Conservation (phyloP, 805 yeast genomes). For the Pichia deserticola region DNA sequence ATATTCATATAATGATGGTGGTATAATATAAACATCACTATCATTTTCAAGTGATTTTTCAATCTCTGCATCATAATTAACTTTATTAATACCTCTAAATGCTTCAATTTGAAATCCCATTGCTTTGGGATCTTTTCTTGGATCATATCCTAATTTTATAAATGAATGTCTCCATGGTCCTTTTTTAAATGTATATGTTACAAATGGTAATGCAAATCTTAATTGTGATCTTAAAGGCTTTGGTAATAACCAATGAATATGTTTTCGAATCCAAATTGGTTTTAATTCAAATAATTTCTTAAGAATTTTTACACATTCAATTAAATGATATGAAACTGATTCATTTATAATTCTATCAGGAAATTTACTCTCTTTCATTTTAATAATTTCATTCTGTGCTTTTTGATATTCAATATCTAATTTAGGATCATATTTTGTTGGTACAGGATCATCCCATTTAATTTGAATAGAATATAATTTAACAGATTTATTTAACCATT, state of each 20-base stretch:
- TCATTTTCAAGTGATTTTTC: constrained; percentile 19
- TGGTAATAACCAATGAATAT: constrained; percentile 51
- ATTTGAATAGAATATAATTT: constrained; percentile 50
- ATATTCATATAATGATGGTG: constrained; percentile 18
- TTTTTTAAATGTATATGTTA: constrained; percentile 70
- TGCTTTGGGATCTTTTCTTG: constrained; percentile 44
- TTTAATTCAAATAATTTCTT: constrained; percentile 51
- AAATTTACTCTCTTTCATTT: constrained; percentile 19
- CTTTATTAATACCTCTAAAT: constrained; percentile 38
- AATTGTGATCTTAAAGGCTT: constrained; percentile 37
- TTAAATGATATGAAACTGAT: constrained; percentile 28
- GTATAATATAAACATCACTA: constrained; percentile 18
- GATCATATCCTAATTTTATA: constrained; percentile 73
- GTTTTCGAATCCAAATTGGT: constrained; percentile 83
- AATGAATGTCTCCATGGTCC: constrained; percentile 96
- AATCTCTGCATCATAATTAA: constrained; percentile 17
- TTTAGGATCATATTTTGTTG: constrained; percentile 42
- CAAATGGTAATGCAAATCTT: constrained; percentile 76
- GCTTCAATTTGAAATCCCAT: constrained; percentile 79
- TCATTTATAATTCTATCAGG: constrained; percentile 19
- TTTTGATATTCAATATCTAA: constrained; percentile 39
- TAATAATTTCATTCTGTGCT: constrained; percentile 28
- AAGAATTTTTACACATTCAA: constrained; percentile 38
- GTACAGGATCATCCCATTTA: constrained; percentile 42
- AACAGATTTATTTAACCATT: constrained; percentile 35